Evolutionary conservation across 257 asterid species (phyloP).

Genomic region (Solanum neorickii): DNA sequence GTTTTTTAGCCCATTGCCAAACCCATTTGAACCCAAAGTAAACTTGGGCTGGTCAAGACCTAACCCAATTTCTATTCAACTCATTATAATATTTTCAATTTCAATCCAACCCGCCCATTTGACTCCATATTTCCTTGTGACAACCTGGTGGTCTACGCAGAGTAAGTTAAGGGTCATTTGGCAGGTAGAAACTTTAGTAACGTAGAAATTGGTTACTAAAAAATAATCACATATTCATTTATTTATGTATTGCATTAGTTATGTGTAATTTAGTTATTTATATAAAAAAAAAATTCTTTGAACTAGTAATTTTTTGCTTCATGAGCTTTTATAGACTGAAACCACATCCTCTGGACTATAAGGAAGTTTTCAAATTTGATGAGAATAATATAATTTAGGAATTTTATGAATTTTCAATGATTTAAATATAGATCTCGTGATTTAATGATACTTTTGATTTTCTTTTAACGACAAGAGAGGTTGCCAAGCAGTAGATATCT

Average conservation of each 20-base stretch:
- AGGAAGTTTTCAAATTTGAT: not conserved
- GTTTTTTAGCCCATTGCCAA: too few relatives aligned
- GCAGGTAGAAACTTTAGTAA: not conserved
- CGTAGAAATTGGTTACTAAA: not conserved
- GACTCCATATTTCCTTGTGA: too few relatives aligned
- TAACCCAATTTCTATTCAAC: rapidly evolving
- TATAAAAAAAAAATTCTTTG: too few relatives aligned
- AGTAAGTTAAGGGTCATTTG: not conserved
- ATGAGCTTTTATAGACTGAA: not conserved
- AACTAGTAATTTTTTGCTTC: too few relatives aligned
- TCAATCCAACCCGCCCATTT: too few relatives aligned
- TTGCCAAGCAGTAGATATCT: not conserved
- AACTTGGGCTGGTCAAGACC: rapidly evolving
- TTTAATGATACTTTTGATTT: too few relatives aligned
- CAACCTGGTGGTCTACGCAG: too few relatives aligned
- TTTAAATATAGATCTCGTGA: not conserved
- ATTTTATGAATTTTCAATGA: too few relatives aligned
- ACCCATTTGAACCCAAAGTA: too few relatives aligned
- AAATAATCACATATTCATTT: too few relatives aligned
- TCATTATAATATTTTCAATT: too few relatives aligned
- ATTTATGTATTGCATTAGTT: too few relatives aligned
- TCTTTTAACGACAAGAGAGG: not conserved
- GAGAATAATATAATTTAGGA: not conserved
- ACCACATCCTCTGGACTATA: not conserved
- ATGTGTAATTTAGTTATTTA: not conserved